phyloP scores from a whole-genome alignment of 2,329 filamentous ascomycete species.

The Cyclaneusma minus region DNA sequence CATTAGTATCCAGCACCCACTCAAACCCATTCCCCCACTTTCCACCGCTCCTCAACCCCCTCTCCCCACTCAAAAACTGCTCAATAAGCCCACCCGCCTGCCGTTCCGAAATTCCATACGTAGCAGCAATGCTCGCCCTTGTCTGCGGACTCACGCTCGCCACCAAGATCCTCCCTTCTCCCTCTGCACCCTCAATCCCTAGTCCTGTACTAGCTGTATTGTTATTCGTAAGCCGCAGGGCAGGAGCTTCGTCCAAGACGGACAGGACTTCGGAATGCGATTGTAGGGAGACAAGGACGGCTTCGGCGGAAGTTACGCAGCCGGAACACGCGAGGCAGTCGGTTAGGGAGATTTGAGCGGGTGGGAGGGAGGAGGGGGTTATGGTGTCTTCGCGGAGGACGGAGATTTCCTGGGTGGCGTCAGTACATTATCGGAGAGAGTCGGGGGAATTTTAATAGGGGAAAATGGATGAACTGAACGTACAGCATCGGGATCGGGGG shows the following conservation, averaged over 20 bases:
- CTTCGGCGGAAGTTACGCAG: slow-evolving; percentile 93
- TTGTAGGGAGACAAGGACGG: slow-evolving; percentile 88
- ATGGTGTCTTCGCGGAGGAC: slow-evolving; percentile 59
- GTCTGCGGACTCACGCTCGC: slow-evolving; percentile 89
- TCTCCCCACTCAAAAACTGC: slow-evolving; percentile 56
- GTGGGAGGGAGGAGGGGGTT: slow-evolving; percentile 37
- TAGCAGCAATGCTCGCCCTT: slow-evolving; percentile 75
- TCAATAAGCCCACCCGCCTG: slow-evolving; percentile 73
- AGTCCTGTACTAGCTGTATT: slow-evolving; percentile 18
- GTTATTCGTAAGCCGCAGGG: slow-evolving; percentile 13
- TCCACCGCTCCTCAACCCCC: slow-evolving; percentile 56
- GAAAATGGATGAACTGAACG: no score
- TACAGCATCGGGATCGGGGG: slow-evolving; percentile 29
- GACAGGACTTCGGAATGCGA: slow-evolving; percentile 83
- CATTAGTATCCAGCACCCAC: slow-evolving; percentile 84
- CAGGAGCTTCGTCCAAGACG: slow-evolving; percentile 55
- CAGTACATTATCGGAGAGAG: not conserved
- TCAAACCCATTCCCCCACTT: slow-evolving; percentile 62
- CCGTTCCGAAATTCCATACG: slow-evolving; percentile 56
- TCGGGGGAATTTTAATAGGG: not conserved
- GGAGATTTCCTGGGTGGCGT: slow-evolving; percentile 5
- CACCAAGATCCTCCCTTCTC: slow-evolving; percentile 63
- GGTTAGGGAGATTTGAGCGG: slow-evolving; percentile 87
- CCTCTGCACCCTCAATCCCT: slow-evolving; percentile 34
- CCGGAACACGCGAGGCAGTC: slow-evolving; percentile 96